Percentiles rank a stretch among this genome's conserved stretches.
phyloP scores from a whole-genome alignment of 306 rosid species.

The Geum urbanum region DNA sequence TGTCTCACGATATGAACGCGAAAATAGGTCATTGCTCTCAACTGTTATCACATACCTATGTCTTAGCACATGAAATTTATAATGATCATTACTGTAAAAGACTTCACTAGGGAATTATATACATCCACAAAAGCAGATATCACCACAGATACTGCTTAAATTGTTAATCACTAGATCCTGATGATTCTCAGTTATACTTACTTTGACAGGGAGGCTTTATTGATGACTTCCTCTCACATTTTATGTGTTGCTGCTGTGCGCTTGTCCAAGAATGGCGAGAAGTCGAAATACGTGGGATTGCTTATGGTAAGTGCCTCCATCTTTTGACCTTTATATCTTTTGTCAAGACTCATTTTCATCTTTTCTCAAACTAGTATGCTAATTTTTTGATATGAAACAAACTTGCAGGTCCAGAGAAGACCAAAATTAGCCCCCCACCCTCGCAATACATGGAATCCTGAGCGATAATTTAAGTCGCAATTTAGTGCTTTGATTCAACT shows the following conservation, averaged over 20 bases:
- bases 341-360: neutral
- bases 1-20: neutral
- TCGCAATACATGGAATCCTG: conserved; percentile 85
- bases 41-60: neutral
- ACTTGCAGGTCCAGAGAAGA: conserved; percentile 68
- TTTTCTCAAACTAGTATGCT: neutral
- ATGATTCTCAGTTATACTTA: conserved; percentile 12
- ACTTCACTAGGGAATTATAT: neutral
- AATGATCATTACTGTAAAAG: neutral
- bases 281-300: conserved; percentile 75
- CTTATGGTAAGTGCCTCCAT: conserved; percentile 47
- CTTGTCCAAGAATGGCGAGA: conserved; percentile 99
- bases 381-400: conserved; percentile 23
- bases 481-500: conserved; percentile 28
- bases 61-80: neutral
- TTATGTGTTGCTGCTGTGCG: conserved; percentile 98
- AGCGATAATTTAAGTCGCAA: conserved; percentile 22
- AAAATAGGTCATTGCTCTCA: neutral
- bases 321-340: conserved; percentile 11
- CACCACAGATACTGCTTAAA: neutral
- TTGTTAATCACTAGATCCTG: neutral
- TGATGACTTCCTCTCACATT: conserved; percentile 94
- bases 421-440: conserved; percentile 85
- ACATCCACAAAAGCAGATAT: neutral
- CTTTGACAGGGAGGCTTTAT: conserved; percentile 70